Base-by-base conservation (phyloP, 1,139 yeast genomes). In the Blastobotrys apis region DNA sequence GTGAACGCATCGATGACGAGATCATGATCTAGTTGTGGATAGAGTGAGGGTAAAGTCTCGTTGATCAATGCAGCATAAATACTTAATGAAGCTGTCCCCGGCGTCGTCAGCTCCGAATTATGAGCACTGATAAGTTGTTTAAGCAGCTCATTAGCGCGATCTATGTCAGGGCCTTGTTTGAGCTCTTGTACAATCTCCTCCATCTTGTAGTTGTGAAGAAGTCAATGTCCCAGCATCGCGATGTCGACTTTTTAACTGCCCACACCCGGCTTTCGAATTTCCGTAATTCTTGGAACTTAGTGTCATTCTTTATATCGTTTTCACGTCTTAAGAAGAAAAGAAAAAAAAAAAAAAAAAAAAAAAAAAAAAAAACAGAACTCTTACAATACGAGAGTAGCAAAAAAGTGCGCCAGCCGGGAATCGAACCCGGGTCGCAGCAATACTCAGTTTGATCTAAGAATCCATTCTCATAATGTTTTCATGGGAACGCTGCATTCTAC, bases 101-200 rank as follows among this genome's bases (percentile, higher is more conserved):
- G 48, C 12, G 22, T 8, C 4, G 20, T 5, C 38, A 19, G 20
- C 12, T 6, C 23, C 4, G 3, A 13, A 3, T 33, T n/a, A n/a
- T 33, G 25, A 4, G 10, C 33, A n/a, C 13, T 19, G 8, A 19
- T 10, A 15, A 33, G 16, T 6, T 12, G 29, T 12, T 17, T 25
- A 29, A 22, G 25, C 42, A 26, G 37, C 53, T 21, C 33, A 51
- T 48, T 29, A 50, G 59, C 20, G 26, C 27, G 52, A 41, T 15
- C 25, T 16, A 22, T 27, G 33, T 19, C 45, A 8, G 49, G 63
- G 9, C 53, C 60, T 45, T n/a, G 41, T 33, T n/a, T 32, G 32
- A 45, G 63, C 6, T 42, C 46, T 40, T 16, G 26, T 30, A 5
- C 27, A 47, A 40, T 22, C 15, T 22, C 20, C 9, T 40, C 44